Evolutionary conservation across 116 monocot species (phyloP).

Genomic region (Zostera marina): DNA sequence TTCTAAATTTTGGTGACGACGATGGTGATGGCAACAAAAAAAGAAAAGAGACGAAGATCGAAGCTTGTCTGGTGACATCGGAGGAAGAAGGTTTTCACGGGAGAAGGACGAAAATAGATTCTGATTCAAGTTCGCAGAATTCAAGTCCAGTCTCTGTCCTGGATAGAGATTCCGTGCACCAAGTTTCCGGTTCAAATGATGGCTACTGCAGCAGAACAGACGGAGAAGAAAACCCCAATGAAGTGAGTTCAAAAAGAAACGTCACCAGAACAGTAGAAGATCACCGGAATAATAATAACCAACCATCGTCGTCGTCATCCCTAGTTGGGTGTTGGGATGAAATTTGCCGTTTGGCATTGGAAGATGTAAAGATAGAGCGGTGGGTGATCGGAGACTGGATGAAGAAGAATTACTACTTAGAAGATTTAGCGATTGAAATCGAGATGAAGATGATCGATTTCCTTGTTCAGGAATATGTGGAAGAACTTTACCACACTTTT

Average conservation of each 20-base stretch:
- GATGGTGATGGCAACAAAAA: slow-evolving; percentile 5
- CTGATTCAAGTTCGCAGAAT: slow-evolving; percentile 8
- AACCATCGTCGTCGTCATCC: too few species aligned
- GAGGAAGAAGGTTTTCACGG: neutral
- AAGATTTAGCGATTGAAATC: neutral
- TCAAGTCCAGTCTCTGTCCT: slow-evolving; percentile 19
- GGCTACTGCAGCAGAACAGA: too few species aligned
- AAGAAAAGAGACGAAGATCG: slow-evolving; percentile 2
- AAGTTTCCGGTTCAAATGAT: neutral
- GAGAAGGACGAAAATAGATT: slow-evolving; percentile 2
- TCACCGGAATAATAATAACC: too few species aligned
- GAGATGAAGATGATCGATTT: neutral
- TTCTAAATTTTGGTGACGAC: slow-evolving; percentile 34
- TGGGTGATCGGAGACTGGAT: neutral
- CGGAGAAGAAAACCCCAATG: neutral
- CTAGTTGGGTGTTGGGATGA: neutral
- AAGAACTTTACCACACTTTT: neutral
- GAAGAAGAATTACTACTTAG: neutral
- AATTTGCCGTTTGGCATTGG: neutral
- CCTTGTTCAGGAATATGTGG: slow-evolving; percentile 1
- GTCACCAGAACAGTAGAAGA: too few species aligned
- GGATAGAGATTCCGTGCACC: neutral
- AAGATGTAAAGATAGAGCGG: slow-evolving; percentile 1
- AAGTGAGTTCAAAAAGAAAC: slow-evolving; percentile 1
- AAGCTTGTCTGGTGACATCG: neutral